Evolutionary conservation across 2,329 filamentous ascomycete genomes (phyloP).

Genomic region (Lasiodiplodia sp.): DNA sequence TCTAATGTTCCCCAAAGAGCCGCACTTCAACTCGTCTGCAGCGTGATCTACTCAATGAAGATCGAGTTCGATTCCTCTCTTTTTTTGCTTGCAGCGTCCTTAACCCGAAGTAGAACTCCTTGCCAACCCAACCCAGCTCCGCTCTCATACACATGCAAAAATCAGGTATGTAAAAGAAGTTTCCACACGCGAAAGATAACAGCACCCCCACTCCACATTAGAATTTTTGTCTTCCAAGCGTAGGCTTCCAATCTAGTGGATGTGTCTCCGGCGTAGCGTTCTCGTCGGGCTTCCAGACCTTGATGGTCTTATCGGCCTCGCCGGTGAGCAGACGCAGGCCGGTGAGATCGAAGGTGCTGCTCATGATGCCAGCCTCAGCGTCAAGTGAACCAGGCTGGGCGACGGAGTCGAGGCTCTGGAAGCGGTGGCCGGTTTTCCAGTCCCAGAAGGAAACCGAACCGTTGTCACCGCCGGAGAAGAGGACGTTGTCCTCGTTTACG

Average conservation of each 20-base stretch:
- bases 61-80: background rate
- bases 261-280: slow-evolving; percentile 89
- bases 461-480: slow-evolving; percentile 95
- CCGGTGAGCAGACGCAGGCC: slow-evolving; percentile 90
- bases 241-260: slow-evolving; percentile 91
- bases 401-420: slow-evolving; percentile 87
- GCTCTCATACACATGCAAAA: background rate
- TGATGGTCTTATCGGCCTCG: slow-evolving; percentile 95
- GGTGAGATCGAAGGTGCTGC: slow-evolving; percentile 88
- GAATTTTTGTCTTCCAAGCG: slow-evolving; percentile 58
- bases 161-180: background rate
- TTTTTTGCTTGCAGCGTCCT: background rate
- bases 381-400: slow-evolving; percentile 94
- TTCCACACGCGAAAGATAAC: background rate
- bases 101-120: background rate
- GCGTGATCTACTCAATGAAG: background rate
- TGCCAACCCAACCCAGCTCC: background rate
- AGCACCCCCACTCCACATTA: background rate
- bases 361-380: slow-evolving; percentile 94
- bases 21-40: background rate
- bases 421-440: slow-evolving; percentile 95
- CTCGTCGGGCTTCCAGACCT: slow-evolving; percentile 96
- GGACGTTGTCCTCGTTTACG: slow-evolving; percentile 92
- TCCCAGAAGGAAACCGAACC: slow-evolving; percentile 98
- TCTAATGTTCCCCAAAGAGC: background rate